Evolutionary conservation across 1,284 basidiomycete species (phyloP).

Genomic region (Bothia castanella): DNA sequence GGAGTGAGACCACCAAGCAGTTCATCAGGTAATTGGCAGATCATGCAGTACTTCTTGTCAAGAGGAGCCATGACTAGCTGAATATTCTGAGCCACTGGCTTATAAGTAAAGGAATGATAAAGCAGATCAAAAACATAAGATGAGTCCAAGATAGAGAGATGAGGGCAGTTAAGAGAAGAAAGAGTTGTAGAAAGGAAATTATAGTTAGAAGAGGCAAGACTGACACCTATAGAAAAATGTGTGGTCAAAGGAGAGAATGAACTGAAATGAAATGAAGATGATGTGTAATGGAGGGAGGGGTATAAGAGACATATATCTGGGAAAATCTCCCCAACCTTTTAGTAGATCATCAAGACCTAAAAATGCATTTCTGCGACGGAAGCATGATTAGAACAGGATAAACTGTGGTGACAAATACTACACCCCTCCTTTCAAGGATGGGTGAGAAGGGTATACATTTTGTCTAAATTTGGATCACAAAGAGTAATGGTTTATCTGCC

Average conservation of each 20-base stretch:
- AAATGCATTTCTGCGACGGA: slow-evolving; percentile 4
- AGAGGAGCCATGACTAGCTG: neutral
- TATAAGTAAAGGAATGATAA: neutral
- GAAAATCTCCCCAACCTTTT: neutral
- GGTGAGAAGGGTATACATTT: neutral
- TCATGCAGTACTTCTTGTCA: neutral
- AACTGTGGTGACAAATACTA: neutral
- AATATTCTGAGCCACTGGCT: neutral
- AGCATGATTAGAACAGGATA: neutral
- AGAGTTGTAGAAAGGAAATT: too few relatives aligned
- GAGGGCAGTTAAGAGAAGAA: neutral
- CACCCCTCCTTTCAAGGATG: neutral
- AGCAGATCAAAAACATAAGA: neutral
- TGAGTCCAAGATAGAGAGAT: neutral
- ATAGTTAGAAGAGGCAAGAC: too few relatives aligned
- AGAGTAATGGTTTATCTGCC: neutral
- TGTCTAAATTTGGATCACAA: neutral
- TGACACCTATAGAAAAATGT: too few relatives aligned
- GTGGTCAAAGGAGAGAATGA: neutral
- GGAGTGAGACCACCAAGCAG: neutral
- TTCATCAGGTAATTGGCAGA: rapidly evolving
- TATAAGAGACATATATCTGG: neutral
- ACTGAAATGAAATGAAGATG: too few relatives aligned
- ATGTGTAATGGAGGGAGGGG: too few relatives aligned
- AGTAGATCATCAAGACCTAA: slow-evolving; percentile 5